phyloP scores from a whole-genome alignment of 1,139 yeast species.

The Candida anutae region DNA sequence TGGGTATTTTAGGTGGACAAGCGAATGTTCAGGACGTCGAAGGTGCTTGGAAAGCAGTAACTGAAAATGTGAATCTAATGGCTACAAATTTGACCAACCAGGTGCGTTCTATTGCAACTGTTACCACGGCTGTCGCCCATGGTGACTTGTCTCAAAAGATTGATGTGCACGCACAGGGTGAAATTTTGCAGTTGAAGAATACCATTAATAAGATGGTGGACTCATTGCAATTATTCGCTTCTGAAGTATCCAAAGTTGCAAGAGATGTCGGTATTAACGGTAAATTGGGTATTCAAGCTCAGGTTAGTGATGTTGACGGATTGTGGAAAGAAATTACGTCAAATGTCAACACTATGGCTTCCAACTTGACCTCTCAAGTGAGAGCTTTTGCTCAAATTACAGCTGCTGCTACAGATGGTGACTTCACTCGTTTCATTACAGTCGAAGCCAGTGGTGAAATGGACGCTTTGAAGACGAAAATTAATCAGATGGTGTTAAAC shows the following conservation, averaged over 20 bases:
- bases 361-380: constrained; percentile 83
- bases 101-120: constrained; percentile 84
- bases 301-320: constrained; percentile 85
- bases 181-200: constrained; percentile 65
- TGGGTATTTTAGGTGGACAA: constrained; percentile 86
- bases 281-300: constrained; percentile 86
- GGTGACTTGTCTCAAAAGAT: constrained; percentile 86
- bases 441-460: constrained; percentile 91
- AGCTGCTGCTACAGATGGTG: constrained; percentile 92
- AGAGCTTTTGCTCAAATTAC: constrained; percentile 91
- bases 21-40: constrained; percentile 89
- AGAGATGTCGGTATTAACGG: constrained; percentile 92
- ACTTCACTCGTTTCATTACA: constrained; percentile 80
- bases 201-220: constrained; percentile 91
- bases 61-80: constrained; percentile 85
- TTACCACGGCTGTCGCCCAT: constrained; percentile 87
- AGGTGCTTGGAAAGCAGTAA: constrained; percentile 90
- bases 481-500: constrained; percentile 86
- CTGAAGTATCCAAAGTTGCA: constrained; percentile 84
- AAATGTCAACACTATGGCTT: constrained; percentile 91
- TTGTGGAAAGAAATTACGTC: constrained; percentile 88
- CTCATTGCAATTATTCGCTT: constrained; percentile 77
- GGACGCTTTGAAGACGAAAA: constrained; percentile 87
- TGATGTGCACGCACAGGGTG: constrained; percentile 87
- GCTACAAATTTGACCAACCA: constrained; percentile 84